phyloP scores from a whole-genome alignment of 2,329 filamentous ascomycete species.

The Leptographium radiaticola region DNA sequence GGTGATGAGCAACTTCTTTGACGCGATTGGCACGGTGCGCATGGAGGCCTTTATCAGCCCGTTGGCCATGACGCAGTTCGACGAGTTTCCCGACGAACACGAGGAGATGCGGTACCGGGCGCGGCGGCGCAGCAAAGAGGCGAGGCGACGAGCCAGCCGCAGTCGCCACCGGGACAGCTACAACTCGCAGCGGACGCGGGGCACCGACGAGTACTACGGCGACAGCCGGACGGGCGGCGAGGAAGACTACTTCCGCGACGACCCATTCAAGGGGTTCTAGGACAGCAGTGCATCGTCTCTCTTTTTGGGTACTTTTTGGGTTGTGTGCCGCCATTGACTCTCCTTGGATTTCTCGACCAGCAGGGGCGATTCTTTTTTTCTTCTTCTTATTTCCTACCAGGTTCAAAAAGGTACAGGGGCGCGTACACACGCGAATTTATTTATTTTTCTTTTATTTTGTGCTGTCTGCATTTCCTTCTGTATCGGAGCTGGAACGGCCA shows the following conservation, averaged over 20 bases:
- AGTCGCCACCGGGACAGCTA: conserved; percentile 38
- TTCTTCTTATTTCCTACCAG: neutral
- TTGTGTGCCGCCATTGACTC: neutral
- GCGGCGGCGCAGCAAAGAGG: conserved; percentile 42
- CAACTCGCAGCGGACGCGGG: conserved; percentile 29
- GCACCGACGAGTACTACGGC: conserved; percentile 34
- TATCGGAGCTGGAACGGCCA: neutral
- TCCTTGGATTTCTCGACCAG: neutral
- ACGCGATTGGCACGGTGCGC: conserved; percentile 77
- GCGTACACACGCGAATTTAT: neutral
- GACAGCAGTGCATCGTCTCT: neutral
- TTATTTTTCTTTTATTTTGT: neutral
- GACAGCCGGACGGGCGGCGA: conserved; percentile 34
- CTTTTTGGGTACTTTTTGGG: neutral
- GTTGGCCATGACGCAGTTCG: conserved; percentile 29
- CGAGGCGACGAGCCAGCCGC: conserved; percentile 37
- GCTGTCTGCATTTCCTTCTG: neutral
- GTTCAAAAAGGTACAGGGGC: neutral
- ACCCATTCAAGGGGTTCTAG: conserved; percentile 51
- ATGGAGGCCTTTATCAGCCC: conserved; percentile 94
- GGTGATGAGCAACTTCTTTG: conserved; percentile 54
- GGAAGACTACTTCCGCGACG: conserved; percentile 44
- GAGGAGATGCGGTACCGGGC: conserved; percentile 35
- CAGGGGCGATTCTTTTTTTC: neutral
- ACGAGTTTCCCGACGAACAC: conserved; percentile 33